These are phyloP conservation scores for Bruguiera hainesii DNA, from an alignment of 441 rosid species.

Conservation along the genomic window DNA sequence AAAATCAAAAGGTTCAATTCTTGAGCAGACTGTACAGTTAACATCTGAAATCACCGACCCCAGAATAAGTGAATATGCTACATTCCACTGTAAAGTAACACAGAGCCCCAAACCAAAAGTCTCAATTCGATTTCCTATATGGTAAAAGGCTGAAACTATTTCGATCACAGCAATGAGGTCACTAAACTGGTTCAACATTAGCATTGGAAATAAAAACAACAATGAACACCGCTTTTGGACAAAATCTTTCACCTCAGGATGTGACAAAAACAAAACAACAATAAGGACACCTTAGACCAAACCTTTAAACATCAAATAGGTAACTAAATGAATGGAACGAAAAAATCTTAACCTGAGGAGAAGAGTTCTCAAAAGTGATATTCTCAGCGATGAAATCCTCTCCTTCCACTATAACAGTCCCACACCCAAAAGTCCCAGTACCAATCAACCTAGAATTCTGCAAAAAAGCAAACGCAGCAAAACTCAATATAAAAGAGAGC, in stretches of 20 bases:
- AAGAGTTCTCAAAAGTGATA: conserved; percentile 88
- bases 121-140: too few species aligned
- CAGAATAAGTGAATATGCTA: neutral
- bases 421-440: conserved; percentile 94
- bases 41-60: neutral
- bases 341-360: conserved; percentile 58
- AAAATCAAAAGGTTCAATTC: neutral
- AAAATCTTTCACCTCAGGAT: too few species aligned
- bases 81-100: too few species aligned
- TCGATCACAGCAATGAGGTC: too few species aligned
- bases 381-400: conserved; percentile 96
- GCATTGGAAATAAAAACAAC: too few species aligned
- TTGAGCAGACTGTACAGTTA: neutral
- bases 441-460: conserved; percentile 78
- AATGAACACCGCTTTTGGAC: too few species aligned
- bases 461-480: conserved; percentile 5
- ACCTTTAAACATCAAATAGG: neutral
- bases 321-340: neutral
- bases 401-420: conserved; percentile 89
- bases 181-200: too few species aligned
- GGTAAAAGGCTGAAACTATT: too few species aligned
- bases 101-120: too few species aligned
- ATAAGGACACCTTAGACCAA: too few species aligned
- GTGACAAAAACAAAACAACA: too few species aligned
- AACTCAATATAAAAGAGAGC: neutral